Evolutionary conservation across 202 grass and related monocot genomes (phyloP), one percentile per base, ranked within the genome.

Genomic region (Digitaria exilis): DNA sequence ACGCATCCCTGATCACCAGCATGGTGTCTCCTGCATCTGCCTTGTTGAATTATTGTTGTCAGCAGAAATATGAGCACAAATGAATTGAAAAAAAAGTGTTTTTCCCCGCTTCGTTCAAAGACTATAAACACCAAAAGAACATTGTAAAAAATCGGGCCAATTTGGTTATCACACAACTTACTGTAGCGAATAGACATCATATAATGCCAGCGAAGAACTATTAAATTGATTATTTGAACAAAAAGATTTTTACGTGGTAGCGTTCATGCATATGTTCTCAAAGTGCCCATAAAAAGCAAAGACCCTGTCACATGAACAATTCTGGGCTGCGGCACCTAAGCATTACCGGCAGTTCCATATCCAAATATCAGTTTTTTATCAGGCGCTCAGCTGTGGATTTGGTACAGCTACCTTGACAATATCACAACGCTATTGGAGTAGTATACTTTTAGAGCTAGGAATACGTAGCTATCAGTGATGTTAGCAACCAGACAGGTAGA

Each of bases 1-100:
- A 28, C 2, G 64, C 77, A 15, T 89, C 87, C 77, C 87, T 80
- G 63, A 70, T 56, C 35, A 71, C 77, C 64, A 55, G n/a, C 77
- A 65, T 71, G 12, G 69, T 3, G 16, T 89, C 87, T 6, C 31
- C 81, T 61, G 76, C 41, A 42, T 15, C 25, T 63, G 42, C 52
- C 60, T 16, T 42, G 51, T 19, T 1, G 5, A 57, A 9, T 26
- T 32, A 2, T 55, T 66, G 19, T 37, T 28, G 22, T 31, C 4
- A 44, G 56, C 39, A 46, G 10, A 18, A 28, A 76, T 39, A 39
- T n/a, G 7, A 44, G 12, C 65, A 22, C 21, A 28, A 46, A 18
- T 13, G 45, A 51, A 21, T 13, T 50, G 16, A 72, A 31, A 39
- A 3, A 19, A 7, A 2, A 21, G 21, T 9, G 0, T 67, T 67